A percentile compares a stretch with the other conserved stretches of the same genome.
phyloP scores from a whole-genome alignment of 441 rosid species.

The Populus hybrid region DNA sequence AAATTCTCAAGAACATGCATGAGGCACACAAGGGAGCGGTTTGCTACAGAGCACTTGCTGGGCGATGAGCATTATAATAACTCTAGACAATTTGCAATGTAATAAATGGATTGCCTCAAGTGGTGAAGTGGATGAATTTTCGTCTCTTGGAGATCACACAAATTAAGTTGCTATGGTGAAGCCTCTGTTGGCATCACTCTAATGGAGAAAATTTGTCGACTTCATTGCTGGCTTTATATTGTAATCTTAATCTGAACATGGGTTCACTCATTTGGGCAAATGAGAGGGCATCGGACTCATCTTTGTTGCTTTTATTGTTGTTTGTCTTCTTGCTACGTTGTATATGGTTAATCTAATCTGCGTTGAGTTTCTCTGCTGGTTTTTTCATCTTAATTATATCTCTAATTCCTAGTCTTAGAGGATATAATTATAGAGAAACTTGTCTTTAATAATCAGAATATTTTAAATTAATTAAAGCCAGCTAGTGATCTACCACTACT shows the following conservation, averaged over 20 bases:
- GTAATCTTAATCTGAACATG: constrained; percentile 19
- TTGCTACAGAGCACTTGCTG: constrained; percentile 77
- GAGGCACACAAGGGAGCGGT: constrained; percentile 53
- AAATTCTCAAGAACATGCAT: constrained; percentile 39
- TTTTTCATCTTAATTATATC: neutral
- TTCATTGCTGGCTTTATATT: constrained; percentile 44
- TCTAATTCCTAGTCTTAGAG: no score
- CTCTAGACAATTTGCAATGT: constrained; percentile 16
- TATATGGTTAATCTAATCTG: neutral
- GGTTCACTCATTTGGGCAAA: neutral
- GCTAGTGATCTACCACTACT: no score
- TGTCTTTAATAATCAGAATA: no score
- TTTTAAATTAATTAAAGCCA: no score
- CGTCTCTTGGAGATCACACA: constrained; percentile 25
- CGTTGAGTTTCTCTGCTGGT: neutral
- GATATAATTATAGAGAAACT: no score
- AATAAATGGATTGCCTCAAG: constrained; percentile 30
- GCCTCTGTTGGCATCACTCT: constrained; percentile 7
- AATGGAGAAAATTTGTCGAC: constrained; percentile 76
- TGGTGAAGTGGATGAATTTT: constrained; percentile 90
- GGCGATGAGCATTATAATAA: constrained; percentile 20
- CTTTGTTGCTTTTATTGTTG: neutral
- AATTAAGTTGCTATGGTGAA: neutral
- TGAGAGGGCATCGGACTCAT: no score
- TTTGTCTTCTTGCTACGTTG: neutral